Conservation (phyloP, 371 early-diverging fungal genomes). For the Dichotomocladium elegans region DNA sequence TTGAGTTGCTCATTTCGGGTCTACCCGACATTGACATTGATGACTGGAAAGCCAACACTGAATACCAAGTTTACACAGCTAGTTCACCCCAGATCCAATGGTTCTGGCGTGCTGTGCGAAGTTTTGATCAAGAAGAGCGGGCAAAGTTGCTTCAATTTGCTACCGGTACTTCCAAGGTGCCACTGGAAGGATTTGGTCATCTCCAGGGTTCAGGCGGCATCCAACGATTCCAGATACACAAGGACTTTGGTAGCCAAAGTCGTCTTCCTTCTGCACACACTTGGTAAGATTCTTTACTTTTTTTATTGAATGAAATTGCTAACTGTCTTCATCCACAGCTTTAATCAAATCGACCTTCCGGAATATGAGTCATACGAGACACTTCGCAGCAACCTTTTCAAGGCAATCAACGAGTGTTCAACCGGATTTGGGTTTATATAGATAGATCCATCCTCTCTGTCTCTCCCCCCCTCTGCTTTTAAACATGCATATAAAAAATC, state of each 20-base stretch:
- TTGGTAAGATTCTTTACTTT: conserved; percentile 61
- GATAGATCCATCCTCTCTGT: conserved; percentile 5
- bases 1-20: conserved; percentile 98
- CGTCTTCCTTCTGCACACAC: conserved; percentile 98
- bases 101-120: conserved; percentile 99
- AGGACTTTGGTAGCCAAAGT: conserved; percentile 83
- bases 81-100: conserved; percentile 92
- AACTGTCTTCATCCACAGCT: conserved; percentile 52
- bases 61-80: conserved; percentile 87
- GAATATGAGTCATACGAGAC: conserved; percentile 93
- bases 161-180: conserved; percentile 98
- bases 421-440: conserved; percentile 94
- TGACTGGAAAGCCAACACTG: conserved; percentile 99
- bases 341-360: conserved; percentile 98
- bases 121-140: conserved; percentile 95
- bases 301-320: not conserved
- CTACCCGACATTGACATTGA: conserved; percentile 98
- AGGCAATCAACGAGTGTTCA: conserved; percentile 92
- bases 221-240: conserved; percentile 98
- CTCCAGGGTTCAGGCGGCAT: conserved; percentile 93
- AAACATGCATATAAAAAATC: not conserved
- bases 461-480: not conserved
- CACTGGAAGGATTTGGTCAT: conserved; percentile 93
- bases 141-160: conserved; percentile 98
- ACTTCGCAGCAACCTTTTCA: conserved; percentile 79